Evolutionary conservation across 1,284 basidiomycete species (phyloP), one percentile per base, ranked within the genome.

Genomic region (Tremellales sp.): DNA sequence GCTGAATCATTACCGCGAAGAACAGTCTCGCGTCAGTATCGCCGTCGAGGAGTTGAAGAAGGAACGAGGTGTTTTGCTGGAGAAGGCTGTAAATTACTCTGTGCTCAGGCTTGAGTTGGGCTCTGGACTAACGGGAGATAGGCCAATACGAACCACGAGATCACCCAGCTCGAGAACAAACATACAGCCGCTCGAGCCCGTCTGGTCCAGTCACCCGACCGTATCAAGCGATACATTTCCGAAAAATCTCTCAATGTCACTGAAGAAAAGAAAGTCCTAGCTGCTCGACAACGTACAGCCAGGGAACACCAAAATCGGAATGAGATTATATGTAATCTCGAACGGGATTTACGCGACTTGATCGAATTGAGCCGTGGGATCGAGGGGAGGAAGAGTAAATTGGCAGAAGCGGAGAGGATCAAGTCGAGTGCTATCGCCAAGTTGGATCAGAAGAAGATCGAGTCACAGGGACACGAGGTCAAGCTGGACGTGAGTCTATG

Each of bases 171-270:
- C 11, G 46, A 54, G 13, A 39, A 54, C 23, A 53, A 66, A 43
- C 82, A 85, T 49, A 72, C 76, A 8, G 79, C 83, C 40, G 82
- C 83, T 0, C 79, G 82, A 43, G 76, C 81, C 11, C 82, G 88
- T 25, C 84, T 93, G 51, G 88, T 93, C 1, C 87, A 88, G 61
- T 89, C 87, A 0, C 89, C 89, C 0, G 89, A 93, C 40, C 80
- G 89, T 31, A 85, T 91, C 60, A 85, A 84, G 67, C 82, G 84
- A 48, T 84, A 82, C 40, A 91, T 93, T 53, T 73, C 78, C 13
- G 79, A 81, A 23, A 89, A 91, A 85, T 78, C 80, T 3, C 64
- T 74, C 8, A 81, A 79, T 0, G 79, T 49, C 80, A 84, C 58
- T 80, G 85, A 60, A 81, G 85, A 73, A 80, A 79, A 67, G 43